Percentiles rank a stretch among this genome's conserved stretches.
phyloP scores from a whole-genome alignment of 2,329 filamentous ascomycete species.

The Nigrospora oryzae region DNA sequence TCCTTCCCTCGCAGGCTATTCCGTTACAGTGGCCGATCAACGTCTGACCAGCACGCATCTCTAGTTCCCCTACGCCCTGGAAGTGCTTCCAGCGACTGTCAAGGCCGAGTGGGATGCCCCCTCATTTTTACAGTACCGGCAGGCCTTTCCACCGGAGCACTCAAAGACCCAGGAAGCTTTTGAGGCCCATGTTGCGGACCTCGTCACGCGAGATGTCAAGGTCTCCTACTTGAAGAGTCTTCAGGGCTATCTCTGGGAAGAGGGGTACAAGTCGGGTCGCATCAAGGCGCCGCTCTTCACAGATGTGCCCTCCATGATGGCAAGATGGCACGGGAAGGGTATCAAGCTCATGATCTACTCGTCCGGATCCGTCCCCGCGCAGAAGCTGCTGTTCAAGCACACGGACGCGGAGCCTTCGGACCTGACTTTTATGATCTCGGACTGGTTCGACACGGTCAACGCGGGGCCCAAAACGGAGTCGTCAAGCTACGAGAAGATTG shows the following conservation, averaged over 20 bases:
- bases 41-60: conserved; percentile 4
- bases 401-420: conserved; percentile 51
- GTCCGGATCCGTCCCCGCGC: conserved; percentile 70
- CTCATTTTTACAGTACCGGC: conserved; percentile 57
- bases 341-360: conserved; percentile 69
- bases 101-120: conserved; percentile 58
- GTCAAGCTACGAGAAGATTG: conserved; percentile 60
- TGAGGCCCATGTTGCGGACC: conserved; percentile 58
- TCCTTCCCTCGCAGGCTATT: no score
- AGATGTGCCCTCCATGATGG: conserved; percentile 60
- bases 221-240: conserved; percentile 69
- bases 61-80: conserved; percentile 71
- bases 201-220: conserved; percentile 67
- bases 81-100: conserved; percentile 55
- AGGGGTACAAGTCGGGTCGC: conserved; percentile 61
- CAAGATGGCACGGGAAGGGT: conserved; percentile 46
- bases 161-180: conserved; percentile 50
- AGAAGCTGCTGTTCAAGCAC: conserved; percentile 71
- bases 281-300: conserved; percentile 66
- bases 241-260: conserved; percentile 71
- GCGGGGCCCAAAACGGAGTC: conserved; percentile 65
- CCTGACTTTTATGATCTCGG: conserved; percentile 48
- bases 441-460: conserved; percentile 75
- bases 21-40: background rate
- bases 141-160: conserved; percentile 61